Base-by-base conservation (phyloP, 2,329 filamentous ascomycete genomes). In the Exophiala lecanii-corni region DNA sequence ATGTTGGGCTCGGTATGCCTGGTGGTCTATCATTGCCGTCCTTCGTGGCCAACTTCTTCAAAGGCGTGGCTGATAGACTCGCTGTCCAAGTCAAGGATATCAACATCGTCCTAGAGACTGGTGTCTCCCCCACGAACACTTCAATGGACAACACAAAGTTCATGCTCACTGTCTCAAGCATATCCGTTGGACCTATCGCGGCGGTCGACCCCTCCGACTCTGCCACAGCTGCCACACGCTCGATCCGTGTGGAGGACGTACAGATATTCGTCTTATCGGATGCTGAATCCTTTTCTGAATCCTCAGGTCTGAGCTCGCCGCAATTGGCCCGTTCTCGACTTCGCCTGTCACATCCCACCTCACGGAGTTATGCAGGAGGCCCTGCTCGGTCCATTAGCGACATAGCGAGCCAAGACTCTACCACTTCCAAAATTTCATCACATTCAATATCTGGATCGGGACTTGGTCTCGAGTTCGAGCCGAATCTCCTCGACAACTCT, bases 21-120 rank as follows among this genome's bases (percentile, higher is more conserved):
- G 71, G 72, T 31, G 68, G 70, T 2, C 59, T 78, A 9, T 75
- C 74, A 4, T 60, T 82, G 12, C 79, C 79, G 16, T 69, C 66
- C n/a, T 79, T 81, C 45, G 59, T 82, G 32, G 71, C 75, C 13
- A 73, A 66, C n/a, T 77, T 79, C 41, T 57, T 82, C 13, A 74
- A 78, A 56, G 76, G 77, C 9, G 69, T 81, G 15, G 62, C 71
- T 33, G 76, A 81, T 55, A 69, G 78, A 21, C 61, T 81, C 37
- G 70, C 76, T 50, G 61, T 82, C 25, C 68, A 64, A 15, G 62
- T 81, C 26, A 69, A 64, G 34, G 66, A 78, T 49, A 65, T 81
- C 35, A 51, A 43, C 28, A 45, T 47, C 18, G 33, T 50, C 36
- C 26, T 53, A 20, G 44, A 53, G 33, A 38, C 47, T 39, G 44